Evolutionary conservation across 768 basidiomycete genomes (phyloP).

Genomic region (Boletus rex-veris): DNA sequence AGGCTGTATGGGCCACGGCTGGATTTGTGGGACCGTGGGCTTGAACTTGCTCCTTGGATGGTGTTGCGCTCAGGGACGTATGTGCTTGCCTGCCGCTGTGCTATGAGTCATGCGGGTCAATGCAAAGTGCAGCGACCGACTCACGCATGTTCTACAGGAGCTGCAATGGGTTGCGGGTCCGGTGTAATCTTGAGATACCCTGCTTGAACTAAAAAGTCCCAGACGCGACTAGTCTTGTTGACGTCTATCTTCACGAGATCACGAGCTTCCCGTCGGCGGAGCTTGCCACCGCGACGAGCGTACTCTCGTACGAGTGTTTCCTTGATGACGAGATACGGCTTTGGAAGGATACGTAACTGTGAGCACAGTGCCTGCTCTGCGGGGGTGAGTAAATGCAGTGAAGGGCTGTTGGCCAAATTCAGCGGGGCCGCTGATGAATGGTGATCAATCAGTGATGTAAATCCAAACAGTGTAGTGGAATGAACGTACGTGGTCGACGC

Average conservation of each 20-base stretch:
- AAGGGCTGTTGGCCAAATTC: conserved; percentile 87
- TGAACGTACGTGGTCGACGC: conserved; percentile 40
- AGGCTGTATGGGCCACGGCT: not conserved
- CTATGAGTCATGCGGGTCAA: not conserved
- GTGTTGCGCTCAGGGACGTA: conserved; percentile 18
- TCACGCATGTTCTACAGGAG: conserved; percentile 37
- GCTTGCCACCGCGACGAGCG: conserved; percentile 81
- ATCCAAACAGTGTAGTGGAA: not conserved
- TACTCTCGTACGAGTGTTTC: conserved; percentile 94
- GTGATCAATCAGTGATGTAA: conserved; percentile 2
- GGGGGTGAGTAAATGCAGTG: conserved; percentile 83
- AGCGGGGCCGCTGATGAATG: conserved; percentile 53
- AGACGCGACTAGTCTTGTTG: conserved; percentile 87
- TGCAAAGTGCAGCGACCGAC: conserved; percentile 14
- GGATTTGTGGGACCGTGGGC: conserved; percentile 19
- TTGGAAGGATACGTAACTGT: conserved; percentile 84
- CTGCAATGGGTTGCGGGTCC: conserved; percentile 36
- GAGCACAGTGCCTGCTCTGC: conserved; percentile 89
- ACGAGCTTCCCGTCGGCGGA: conserved; percentile 83
- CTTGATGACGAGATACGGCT: conserved; percentile 94
- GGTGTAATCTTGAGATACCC: conserved; percentile 74
- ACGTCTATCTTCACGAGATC: conserved; percentile 92
- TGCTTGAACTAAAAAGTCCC: conserved; percentile 88
- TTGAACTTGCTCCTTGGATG: conserved; percentile 25
- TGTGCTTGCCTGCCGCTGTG: conserved; percentile 12